Base-by-base conservation (phyloP, 352 stramenopile species). In the Phytophthora megakarya region DNA sequence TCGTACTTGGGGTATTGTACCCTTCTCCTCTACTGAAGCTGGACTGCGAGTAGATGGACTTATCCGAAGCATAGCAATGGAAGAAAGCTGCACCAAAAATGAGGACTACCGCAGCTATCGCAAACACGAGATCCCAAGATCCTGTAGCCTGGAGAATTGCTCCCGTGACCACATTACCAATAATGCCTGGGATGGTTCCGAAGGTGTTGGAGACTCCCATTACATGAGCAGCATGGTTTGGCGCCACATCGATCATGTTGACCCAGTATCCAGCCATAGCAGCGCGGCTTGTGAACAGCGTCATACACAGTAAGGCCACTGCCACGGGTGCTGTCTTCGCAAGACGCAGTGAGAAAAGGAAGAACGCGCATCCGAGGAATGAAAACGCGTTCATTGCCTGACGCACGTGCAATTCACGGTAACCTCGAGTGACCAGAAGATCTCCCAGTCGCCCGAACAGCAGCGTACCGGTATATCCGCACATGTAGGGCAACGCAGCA, bases 131-230 rank as follows among this genome's bases (percentile, higher is more conserved):
- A 56, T 96, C 74, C 88, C 88, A 96, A 13, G 75, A 75, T 1
- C 86, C 84, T 5, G 80, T 90, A 19, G 73, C 72, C 23, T 80
- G 70, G 6, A 96, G 72, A 64, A 96, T 95, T 37, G 83, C 75
- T 30, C 88, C 88, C 13, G 88, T 96, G 57, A 94, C 74, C 18
- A 96, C 72, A 63, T 96, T 96, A 16, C 88, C 88, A 48, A 96
- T 59, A 50, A 96, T 93, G 15, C 88, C 88, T 6, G 88, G 88
- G 28, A 96, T 81, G 0, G 88, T 96, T 33, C 78, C 84, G 46
- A 96, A 84, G 25, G 88, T 95, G 63, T 96, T 96, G 48, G 84
- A 94, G 48, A 96, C 76, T 39, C 81, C 88, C 88, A 96, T 96
- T 50, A 96, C 75, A 65, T 95, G 83, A 5, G 82, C 88, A 4